Base-by-base conservation (phyloP, 768 basidiomycete species). In the Termitomyces sp. region DNA sequence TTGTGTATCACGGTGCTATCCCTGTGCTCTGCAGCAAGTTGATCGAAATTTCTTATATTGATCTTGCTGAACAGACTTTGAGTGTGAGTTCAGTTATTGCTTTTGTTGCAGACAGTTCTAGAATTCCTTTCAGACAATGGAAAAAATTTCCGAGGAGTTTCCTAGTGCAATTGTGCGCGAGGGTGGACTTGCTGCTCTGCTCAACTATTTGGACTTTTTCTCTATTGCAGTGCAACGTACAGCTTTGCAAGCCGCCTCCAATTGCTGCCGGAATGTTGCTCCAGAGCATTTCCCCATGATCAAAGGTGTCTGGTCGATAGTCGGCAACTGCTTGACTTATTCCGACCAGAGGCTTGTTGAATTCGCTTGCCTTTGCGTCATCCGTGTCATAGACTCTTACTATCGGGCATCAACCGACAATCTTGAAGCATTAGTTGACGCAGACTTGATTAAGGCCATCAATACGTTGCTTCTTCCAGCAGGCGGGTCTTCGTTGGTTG, bases 121-220 rank as follows among this genome's bases (percentile, higher is more conserved):
- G 47, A 64, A 61, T 56, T 57, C 43, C 45, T 26, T 46, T 28
- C 60, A 98, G 96, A 99, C 96, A 0, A 78, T 97, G 77, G 93
- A 98, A 76, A 99, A 99, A 76, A 95, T 99, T 36, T 96, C 96
- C 3, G 94, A 96, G 69, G 97, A 98, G 72, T 95, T 94, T 63
- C 95, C 97, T 0, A 89, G 90, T 62, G 86, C 94, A 16, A 97
- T 99, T 64, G 94, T 97, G 24, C 87, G 94, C 56, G 97, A 98
- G 75, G 94, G 94, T 53, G 97, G 97, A 28, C 80, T 99, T 20
- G 85, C 90, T 10, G 95, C 96, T 28, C 77, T 98, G 40, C 84
- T 98, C 65, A 94, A 92, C 69, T 98, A 92, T 72, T 86, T 99
- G 65, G 96, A 98, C 74, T 99, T 99, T 76, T 98, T 98, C 75